Conservation (phyloP, 148 eudicot species). For the Fagopyrum homotropicum region DNA sequence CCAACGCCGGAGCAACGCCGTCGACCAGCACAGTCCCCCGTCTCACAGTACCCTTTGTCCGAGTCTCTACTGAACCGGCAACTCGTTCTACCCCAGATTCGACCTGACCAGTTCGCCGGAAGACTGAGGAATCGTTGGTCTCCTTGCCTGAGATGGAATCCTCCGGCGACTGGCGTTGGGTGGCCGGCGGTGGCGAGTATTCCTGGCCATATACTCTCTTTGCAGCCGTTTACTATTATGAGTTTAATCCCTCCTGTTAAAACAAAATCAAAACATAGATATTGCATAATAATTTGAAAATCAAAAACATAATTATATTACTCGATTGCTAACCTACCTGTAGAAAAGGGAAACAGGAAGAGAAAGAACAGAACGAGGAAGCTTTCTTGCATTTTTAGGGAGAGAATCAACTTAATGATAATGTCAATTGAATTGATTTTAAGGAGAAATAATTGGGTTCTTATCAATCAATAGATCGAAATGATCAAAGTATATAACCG, state of each 20-base stretch:
- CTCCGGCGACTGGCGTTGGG: conserved; percentile 46
- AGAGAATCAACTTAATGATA: neutral
- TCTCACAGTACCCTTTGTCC: conserved; percentile 33
- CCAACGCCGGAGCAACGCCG: conserved; percentile 44
- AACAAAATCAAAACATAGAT: neutral
- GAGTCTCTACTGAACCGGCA: conserved; percentile 35
- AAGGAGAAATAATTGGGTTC: neutral
- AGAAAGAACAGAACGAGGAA: neutral
- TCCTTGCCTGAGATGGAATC: conserved; percentile 37
- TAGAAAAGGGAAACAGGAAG: neutral
- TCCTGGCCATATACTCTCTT: conserved; percentile 59
- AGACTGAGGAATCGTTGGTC: conserved; percentile 26
- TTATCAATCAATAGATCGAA: too few relatives aligned
- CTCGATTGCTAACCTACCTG: neutral
- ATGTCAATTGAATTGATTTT: neutral
- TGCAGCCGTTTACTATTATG: conserved; percentile 55
- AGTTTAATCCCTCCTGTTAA: conserved; percentile 51
- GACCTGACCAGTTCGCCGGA: conserved; percentile 57
- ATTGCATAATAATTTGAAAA: neutral
- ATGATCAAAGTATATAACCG: neutral
- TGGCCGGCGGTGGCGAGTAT: conserved; percentile 47
- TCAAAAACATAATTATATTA: neutral
- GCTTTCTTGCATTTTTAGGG: neutral
- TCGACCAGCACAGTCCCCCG: conserved; percentile 61
- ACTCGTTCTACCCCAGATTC: conserved; percentile 67